Evolutionary conservation across 306 rosid genomes (phyloP), one percentile per base, ranked within the genome.

Genomic region (Quercus gilva): DNA sequence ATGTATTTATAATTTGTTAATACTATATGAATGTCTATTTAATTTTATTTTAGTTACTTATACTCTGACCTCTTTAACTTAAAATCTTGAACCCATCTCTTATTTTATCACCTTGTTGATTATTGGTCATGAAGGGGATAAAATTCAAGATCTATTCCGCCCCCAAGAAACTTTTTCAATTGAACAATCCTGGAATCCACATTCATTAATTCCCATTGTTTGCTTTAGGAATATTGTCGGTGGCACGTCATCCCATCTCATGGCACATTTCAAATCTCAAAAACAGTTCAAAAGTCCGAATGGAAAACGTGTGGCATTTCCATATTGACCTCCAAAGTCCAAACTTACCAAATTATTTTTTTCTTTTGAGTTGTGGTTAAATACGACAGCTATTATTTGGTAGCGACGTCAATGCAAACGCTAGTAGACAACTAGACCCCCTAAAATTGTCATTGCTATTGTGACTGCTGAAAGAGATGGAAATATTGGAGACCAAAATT

Each of bases 191-290:
- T 8, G 45, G 45, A 37, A 37, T 8, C 45, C 45, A 37, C 45
- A 0, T 37, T 37, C 45, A 37, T 37, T 37, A 37, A 37, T 37
- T 37, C 45, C 11, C 45, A 37, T 37, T 67, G 59, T 74, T 73
- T 52, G 56, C 74, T 23, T 73, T 68, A 8, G 64, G 57, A 73
- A 74, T 55, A 41, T 74, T 80, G 86, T 80, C 86, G 86, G 86
- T 86, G 89, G n/a, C 63, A 28, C 55, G 37, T 63, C 23, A 10
- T 58, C 1, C 23, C 17, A 12, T 59, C 23, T 4, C 15, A 10
- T 4, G 37, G 9, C 33, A 4, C 18, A 12, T 61, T 61, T 61
- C 37, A 25, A 11, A 13, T 61, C 69, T 14, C 41, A 15, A 63
- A 28, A 63, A 63, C n/a, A 14, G 41, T 63, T 19, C n/a, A 63